These are phyloP conservation scores for Candida dajiaensis DNA, from an alignment of 805 yeast species.

Conservation along the genomic window DNA sequence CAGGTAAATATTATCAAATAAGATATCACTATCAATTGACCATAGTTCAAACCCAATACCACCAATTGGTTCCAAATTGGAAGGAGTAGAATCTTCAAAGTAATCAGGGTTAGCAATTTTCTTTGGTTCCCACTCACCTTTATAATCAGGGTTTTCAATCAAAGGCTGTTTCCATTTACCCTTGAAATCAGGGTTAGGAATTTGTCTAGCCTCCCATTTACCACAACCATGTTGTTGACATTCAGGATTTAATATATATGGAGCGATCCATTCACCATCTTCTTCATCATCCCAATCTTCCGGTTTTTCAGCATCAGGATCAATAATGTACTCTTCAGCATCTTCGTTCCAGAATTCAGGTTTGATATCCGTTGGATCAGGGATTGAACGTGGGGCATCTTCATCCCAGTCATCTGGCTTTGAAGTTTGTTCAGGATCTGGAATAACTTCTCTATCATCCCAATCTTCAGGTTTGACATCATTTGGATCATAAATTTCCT, in stretches of 20 bases:
- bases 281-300: slow-evolving; percentile 85
- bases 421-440: slow-evolving; percentile 55
- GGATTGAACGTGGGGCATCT: slow-evolving; percentile 52
- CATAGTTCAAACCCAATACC: slow-evolving; percentile 86
- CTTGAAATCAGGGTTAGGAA: slow-evolving; percentile 62
- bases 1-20: slow-evolving; percentile 79
- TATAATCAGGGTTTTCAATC: slow-evolving; percentile 67
- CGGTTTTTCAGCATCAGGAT: slow-evolving; percentile 64
- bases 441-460: slow-evolving; percentile 64
- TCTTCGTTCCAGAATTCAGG: slow-evolving; percentile 82
- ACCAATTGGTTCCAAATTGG: slow-evolving; percentile 61
- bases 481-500: slow-evolving; percentile 47
- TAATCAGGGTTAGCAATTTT: slow-evolving; percentile 64
- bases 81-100: slow-evolving; percentile 51
- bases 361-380: slow-evolving; percentile 59
- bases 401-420: slow-evolving; percentile 90
- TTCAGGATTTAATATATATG: slow-evolving; percentile 64
- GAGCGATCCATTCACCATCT: slow-evolving; percentile 82
- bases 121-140: slow-evolving; percentile 75
- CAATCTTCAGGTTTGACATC: slow-evolving; percentile 73
- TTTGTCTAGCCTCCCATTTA: slow-evolving; percentile 61
- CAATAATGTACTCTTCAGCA: slow-evolving; percentile 49
- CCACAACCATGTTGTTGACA: slow-evolving; percentile 78
- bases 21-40: slow-evolving; percentile 71
- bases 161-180: slow-evolving; percentile 76